phyloP scores from a whole-genome alignment of 345 rosid genomes.

The Camelina laxa region DNA sequence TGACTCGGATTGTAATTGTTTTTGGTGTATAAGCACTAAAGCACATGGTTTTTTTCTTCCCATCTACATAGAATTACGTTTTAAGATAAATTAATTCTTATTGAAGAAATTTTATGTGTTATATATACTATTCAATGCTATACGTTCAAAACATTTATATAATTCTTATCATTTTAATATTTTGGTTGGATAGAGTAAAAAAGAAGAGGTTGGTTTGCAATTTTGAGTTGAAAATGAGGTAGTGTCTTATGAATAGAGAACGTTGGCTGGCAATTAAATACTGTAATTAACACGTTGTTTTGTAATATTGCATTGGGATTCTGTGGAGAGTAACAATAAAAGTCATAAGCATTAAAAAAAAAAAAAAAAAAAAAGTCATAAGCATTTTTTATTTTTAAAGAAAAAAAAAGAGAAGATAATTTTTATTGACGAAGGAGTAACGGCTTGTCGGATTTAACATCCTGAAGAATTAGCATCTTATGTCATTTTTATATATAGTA shows the following conservation, averaged over 20 bases:
- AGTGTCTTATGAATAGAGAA: background rate
- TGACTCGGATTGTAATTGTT: conserved; percentile 1
- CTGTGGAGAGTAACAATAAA: conserved; percentile 11
- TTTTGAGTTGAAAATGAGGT: background rate
- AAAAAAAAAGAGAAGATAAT: too few species aligned
- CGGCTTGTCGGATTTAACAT: conserved; percentile 28
- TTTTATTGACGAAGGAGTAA: background rate
- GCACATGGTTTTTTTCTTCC: conserved; percentile 12
- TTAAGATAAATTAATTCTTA: too few species aligned
- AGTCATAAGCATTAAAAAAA: background rate
- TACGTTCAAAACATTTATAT: background rate
- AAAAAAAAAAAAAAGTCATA: too few species aligned
- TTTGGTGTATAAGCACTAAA: background rate
- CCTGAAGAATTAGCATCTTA: background rate
- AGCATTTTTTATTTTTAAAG: background rate
- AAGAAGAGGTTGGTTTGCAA: background rate
- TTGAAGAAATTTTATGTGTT: background rate
- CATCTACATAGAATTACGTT: too few species aligned
- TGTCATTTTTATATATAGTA: too few species aligned
- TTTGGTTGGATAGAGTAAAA: background rate
- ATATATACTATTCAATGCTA: background rate
- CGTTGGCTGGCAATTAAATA: background rate
- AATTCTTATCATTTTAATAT: background rate
- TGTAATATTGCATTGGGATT: conserved; percentile 31
- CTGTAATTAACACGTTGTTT: background rate